phyloP scores from a whole-genome alignment of 108 stramenopile species.

The Chaetoceros tenuissimus region DNA sequence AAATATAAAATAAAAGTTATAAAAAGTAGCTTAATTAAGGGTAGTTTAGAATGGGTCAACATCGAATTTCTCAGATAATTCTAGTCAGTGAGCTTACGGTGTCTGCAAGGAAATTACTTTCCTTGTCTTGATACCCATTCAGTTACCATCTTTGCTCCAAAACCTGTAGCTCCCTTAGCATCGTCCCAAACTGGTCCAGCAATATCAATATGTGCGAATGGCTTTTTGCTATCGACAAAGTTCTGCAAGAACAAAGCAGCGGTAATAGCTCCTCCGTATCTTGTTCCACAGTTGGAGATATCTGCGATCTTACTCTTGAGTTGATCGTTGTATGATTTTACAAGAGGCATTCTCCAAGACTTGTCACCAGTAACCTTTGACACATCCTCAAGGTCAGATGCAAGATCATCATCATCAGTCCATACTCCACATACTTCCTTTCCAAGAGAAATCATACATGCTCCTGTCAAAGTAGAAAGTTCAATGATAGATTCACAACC shows the following conservation, averaged over 20 bases:
- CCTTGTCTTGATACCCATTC: slow-evolving; percentile 58
- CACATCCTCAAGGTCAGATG: slow-evolving; percentile 22
- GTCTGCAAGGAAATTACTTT: slow-evolving; percentile 8
- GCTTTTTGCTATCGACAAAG: slow-evolving; percentile 22
- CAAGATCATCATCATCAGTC: slow-evolving; percentile 33
- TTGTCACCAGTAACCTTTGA: slow-evolving; percentile 35
- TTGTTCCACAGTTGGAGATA: slow-evolving; percentile 17
- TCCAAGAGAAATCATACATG: slow-evolving; percentile 82
- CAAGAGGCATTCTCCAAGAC: slow-evolving; percentile 27
- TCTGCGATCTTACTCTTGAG: slow-evolving; percentile 25
- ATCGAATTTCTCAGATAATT: too few relatives aligned
- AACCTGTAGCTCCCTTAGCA: slow-evolving; percentile 66
- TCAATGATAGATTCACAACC: slow-evolving; percentile 90
- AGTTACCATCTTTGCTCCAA: slow-evolving; percentile 60
- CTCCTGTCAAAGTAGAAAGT: slow-evolving; percentile 89
- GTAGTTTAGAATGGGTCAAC: too few relatives aligned
- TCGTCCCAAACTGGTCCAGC: slow-evolving; percentile 50
- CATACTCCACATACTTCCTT: slow-evolving; percentile 41
- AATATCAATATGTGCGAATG: slow-evolving; percentile 28
- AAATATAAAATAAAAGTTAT: too few relatives aligned
- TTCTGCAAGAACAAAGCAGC: slow-evolving; percentile 38
- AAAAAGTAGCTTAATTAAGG: too few relatives aligned
- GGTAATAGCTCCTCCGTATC: slow-evolving; percentile 36
- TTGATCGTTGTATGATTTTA: slow-evolving; percentile 15
- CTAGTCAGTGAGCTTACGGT: too few relatives aligned